Conservation (phyloP, 306 rosid species). For the Carpinus fangiana region DNA sequence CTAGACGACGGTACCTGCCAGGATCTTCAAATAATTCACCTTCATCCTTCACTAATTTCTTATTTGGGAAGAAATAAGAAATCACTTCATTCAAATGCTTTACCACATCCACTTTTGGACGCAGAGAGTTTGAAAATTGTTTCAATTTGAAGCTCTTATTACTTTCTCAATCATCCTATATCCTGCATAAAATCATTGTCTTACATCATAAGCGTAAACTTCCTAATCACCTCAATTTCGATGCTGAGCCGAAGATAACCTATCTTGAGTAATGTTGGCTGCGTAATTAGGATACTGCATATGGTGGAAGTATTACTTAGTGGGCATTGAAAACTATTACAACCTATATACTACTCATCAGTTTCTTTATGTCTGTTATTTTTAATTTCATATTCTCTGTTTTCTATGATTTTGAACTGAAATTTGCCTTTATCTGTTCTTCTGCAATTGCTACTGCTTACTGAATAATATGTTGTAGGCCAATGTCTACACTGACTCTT, state of each 20-base stretch:
- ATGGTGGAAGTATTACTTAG: neutral
- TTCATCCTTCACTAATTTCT: too few species aligned
- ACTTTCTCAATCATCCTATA: too few species aligned
- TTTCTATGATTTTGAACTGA: constrained; percentile 1
- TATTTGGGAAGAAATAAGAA: too few species aligned
- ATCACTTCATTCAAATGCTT: neutral
- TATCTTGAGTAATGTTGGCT: neutral
- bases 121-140: neutral
- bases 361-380: neutral
- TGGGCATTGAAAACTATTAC: neutral
- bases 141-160: too few species aligned
- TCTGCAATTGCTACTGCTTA: constrained; percentile 9
- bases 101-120: too few species aligned
- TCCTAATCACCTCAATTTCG: neutral
- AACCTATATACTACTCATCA: neutral
- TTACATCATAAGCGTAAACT: neutral
- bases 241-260: neutral
- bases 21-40: too few species aligned
- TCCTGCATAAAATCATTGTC: too few species aligned
- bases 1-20: too few species aligned
- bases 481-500: constrained; percentile 67
- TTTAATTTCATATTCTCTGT: constrained; percentile 15
- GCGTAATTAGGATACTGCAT: neutral
- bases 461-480: constrained; percentile 58
- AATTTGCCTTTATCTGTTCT: constrained; percentile 20